Evolutionary conservation across 2,329 filamentous ascomycete species (phyloP).

Genomic region (Aspergillus phoenicis): DNA sequence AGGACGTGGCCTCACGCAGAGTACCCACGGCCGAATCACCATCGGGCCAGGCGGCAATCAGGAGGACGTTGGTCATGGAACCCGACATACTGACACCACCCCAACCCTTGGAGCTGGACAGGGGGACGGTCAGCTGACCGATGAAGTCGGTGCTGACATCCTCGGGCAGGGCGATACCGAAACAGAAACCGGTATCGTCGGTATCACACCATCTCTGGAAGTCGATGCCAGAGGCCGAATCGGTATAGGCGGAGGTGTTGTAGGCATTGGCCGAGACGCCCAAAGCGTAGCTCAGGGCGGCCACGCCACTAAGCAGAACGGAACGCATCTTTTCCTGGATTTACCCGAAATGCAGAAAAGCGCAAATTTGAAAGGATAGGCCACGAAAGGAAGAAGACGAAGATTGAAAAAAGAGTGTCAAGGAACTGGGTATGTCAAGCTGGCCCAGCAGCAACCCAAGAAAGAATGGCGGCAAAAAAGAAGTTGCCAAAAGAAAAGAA

Average conservation of each 20-base stretch:
- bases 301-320: conserved; percentile 12
- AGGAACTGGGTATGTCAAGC: conserved; percentile 14
- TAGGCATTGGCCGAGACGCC: conserved; percentile 15
- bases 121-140: conserved; percentile 21
- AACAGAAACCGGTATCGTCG: conserved; percentile 18
- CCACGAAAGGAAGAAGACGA: background rate
- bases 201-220: conserved; percentile 24
- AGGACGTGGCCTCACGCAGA: conserved; percentile 17
- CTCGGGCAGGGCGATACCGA: conserved; percentile 23
- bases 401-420: conserved; percentile 13
- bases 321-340: conserved; percentile 17
- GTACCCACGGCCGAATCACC: conserved; percentile 17
- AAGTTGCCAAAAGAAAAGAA: background rate
- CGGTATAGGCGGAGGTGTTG: conserved; percentile 22
- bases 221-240: conserved; percentile 19
- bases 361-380: conserved; percentile 5
- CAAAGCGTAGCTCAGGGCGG: conserved; percentile 18
- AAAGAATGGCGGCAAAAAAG: conserved; percentile 15
- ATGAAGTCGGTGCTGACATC: conserved; percentile 18
- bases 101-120: conserved; percentile 20
- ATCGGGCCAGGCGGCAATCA: conserved; percentile 22
- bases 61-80: conserved; percentile 18
- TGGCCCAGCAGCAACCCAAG: conserved; percentile 21
- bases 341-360: conserved; percentile 10
- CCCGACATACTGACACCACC: conserved; percentile 22